A percentile compares a stretch with the other conserved stretches of the same genome.
These are phyloP conservation scores for Dipsacomyces acuminosporus DNA, from an alignment of 371 early-diverging fungal genomes.

Conservation along the genomic window DNA sequence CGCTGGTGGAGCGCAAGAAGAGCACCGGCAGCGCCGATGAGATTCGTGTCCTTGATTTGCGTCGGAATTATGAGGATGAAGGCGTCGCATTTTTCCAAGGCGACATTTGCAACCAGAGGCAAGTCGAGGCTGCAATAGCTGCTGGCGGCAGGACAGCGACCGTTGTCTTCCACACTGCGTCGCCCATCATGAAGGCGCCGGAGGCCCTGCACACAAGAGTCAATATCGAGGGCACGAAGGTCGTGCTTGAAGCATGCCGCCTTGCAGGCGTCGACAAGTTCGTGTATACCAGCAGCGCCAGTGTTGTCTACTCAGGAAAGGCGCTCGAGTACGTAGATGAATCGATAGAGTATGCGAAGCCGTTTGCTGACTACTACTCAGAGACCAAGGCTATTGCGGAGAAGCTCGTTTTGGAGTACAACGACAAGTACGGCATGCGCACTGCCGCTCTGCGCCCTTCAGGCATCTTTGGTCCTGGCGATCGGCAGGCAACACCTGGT, in stretches of 20 bases:
- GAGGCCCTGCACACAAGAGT: constrained; percentile 62
- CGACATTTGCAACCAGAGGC: constrained; percentile 66
- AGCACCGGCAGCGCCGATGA: constrained; percentile 51
- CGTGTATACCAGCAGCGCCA: constrained; percentile 82
- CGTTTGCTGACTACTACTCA: constrained; percentile 83
- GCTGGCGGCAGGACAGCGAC: constrained; percentile 51
- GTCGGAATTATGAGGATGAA: constrained; percentile 51
- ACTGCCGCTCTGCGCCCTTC: constrained; percentile 83
- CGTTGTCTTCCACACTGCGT: constrained; percentile 88
- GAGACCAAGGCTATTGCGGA: constrained; percentile 91
- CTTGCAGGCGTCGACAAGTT: constrained; percentile 62
- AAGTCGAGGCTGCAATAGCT: constrained; percentile 61
- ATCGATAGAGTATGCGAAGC: constrained; percentile 61
- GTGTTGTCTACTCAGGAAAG: constrained; percentile 80
- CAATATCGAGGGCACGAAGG: constrained; percentile 85
- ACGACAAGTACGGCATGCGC: constrained; percentile 55
- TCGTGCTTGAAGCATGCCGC: constrained; percentile 76
- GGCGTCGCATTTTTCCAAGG: constrained; percentile 64
- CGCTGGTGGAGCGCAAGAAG: constrained; percentile 64
- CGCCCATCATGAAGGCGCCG: constrained; percentile 74
- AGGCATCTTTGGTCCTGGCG: constrained; percentile 92
- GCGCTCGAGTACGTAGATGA: constrained; percentile 77
- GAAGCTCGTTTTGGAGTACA: constrained; percentile 72
- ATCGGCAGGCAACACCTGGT: constrained; percentile 76
- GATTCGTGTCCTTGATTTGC: constrained; percentile 65